Evolutionary conservation across 768 basidiomycete genomes (phyloP).

Genomic region (Trametes coccinea): DNA sequence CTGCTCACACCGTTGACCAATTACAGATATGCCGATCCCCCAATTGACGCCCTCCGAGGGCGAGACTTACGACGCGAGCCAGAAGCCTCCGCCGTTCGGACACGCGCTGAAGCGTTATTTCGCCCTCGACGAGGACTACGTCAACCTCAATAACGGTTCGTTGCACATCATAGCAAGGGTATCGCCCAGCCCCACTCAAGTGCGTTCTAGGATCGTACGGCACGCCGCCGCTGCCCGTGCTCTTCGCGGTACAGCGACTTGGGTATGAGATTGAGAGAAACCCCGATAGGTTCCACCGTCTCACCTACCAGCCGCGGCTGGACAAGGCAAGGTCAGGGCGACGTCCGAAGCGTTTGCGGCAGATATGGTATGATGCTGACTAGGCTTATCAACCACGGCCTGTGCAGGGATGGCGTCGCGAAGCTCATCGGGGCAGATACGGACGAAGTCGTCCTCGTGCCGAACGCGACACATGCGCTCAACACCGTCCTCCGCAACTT

Average conservation of each 20-base stretch:
- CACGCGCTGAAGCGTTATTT: constrained; percentile 55
- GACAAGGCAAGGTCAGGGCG: constrained; percentile 15
- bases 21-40: constrained; percentile 1
- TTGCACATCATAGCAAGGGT: background rate
- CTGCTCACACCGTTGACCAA: no score
- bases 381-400: background rate
- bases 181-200: no score
- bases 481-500: constrained; percentile 70
- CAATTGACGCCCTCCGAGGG: constrained; percentile 1
- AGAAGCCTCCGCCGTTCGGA: constrained; percentile 51
- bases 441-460: constrained; percentile 60
- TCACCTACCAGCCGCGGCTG: constrained; percentile 10
- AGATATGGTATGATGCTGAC: no score
- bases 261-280: constrained; percentile 20
- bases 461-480: constrained; percentile 65
- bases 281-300: constrained; percentile 25
- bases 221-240: constrained; percentile 23
- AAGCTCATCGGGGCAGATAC: constrained; percentile 48
- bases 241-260: constrained; percentile 7
- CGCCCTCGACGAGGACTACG: constrained; percentile 55
- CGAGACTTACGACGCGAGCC: constrained; percentile 24
- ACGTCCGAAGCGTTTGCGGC: no score
- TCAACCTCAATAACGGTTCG: constrained; percentile 67
- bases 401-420: constrained; percentile 47
- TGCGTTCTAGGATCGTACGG: constrained; percentile 24